Base-by-base conservation (phyloP, 495 filamentous ascomycete genomes). In the Xylaria longipes region DNA sequence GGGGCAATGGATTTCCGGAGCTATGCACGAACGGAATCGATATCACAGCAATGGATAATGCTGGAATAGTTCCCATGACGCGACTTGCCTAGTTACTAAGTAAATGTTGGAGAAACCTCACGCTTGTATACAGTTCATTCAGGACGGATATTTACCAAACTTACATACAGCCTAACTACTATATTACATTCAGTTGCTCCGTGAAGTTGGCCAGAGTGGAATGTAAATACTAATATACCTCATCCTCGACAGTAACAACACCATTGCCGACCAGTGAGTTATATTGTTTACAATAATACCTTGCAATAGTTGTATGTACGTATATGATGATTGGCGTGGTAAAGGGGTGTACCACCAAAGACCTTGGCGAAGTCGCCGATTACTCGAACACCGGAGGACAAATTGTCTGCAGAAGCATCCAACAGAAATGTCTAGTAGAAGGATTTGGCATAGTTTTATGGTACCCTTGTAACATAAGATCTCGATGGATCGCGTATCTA, bases 311-410 rank as follows among this genome's bases (percentile, higher is more conserved):
- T 22, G 7, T 41, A 39, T 12, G 17, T 60, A 25, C 17, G 17
- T 37, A 25, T 33, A 65, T 22, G 17, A 27, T 65, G 11, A 43
- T 50, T 43, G 2, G 63, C 2, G 31, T 35, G 31, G n/a, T 25
- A 39, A 35, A 6, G 17, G 17, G 6, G 41, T 48, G 27, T 46
- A 15, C 17, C 15, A 48, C 41, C 5, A 15, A 33, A 46, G 15
- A 48, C 35, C 12, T 5, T 22, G 17, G 41, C 22, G 14, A 37
- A 33, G 25, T 65, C 63, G 63, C 45, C 63, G 45, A 65, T 65
- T 65, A 65, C 45, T 8, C 45, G 33, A 33, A 52, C 27, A 8
- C 43, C 12, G 46, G 45, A 20, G 63, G 29, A 29, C 5, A 25
- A n/a, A 52, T 50, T 46, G 20, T 37, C 29, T 9, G 17, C 12